Percentiles rank a stretch among this genome's conserved stretches.
phyloP scores from a whole-genome alignment of 305 asterid genomes.

The Fraxinus angustifolia region DNA sequence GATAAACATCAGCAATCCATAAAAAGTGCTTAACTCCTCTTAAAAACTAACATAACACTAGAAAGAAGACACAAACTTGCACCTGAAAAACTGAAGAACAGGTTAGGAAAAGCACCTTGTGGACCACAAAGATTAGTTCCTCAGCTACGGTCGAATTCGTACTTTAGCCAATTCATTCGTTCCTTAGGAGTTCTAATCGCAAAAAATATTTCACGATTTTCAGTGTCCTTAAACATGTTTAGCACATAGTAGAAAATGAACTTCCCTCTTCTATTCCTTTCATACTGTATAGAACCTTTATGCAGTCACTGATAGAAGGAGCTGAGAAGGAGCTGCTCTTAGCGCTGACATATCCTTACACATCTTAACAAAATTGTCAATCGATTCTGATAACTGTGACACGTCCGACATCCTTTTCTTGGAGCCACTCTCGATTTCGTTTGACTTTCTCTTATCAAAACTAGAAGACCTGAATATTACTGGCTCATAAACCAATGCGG shows the following conservation, averaged over 20 bases:
- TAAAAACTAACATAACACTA: background rate
- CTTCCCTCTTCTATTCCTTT: background rate
- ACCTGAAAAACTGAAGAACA: background rate
- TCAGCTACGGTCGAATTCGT: background rate
- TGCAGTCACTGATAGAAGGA: background rate
- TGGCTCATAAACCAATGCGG: background rate
- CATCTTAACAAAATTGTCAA: background rate
- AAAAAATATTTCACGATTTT: background rate
- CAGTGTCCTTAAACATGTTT: background rate
- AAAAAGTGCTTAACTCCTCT: background rate
- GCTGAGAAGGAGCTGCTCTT: background rate
- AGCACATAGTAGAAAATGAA: background rate
- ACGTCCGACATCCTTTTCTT: background rate
- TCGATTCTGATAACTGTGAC: background rate
- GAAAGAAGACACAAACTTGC: background rate
- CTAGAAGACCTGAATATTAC: background rate
- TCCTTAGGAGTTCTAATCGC: background rate
- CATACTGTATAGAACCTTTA: background rate
- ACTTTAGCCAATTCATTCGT: background rate
- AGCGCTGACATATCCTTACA: no score
- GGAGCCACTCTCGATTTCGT: background rate
- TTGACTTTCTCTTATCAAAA: background rate
- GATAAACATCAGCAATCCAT: background rate
- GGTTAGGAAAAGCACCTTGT: background rate
- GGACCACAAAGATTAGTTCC: background rate